A percentile compares a stretch with the other conserved stretches of the same genome.
These are phyloP conservation scores for Salinomyces thailandicus DNA, from an alignment of 2,329 filamentous ascomycete genomes.

Conservation along the genomic window DNA sequence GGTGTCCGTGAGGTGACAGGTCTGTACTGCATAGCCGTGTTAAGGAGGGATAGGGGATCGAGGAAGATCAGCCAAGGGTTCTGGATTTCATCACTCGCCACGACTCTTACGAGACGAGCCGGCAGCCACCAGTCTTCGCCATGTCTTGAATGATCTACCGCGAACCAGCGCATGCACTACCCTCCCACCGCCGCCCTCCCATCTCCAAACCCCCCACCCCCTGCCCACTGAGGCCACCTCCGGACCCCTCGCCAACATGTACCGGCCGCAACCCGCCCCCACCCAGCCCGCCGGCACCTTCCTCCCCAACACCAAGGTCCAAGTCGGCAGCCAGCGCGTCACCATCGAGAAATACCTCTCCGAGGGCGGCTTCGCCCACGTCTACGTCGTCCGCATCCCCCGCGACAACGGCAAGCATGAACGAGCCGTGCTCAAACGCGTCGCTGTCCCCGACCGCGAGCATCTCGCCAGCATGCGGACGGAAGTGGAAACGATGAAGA, in stretches of 20 bases:
- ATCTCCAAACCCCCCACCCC: not conserved
- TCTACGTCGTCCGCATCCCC: slow-evolving; percentile 86
- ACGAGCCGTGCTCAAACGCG: slow-evolving; percentile 79
- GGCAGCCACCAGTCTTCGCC: no score
- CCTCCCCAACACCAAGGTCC: slow-evolving; percentile 86
- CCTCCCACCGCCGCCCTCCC: not conserved
- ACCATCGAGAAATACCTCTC: slow-evolving; percentile 95
- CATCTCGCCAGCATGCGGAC: slow-evolving; percentile 91
- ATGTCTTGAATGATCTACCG: no score
- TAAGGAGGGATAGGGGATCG: no score
- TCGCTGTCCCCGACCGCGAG: slow-evolving; percentile 93
- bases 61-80: no score
- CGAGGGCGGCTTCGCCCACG: slow-evolving; percentile 95
- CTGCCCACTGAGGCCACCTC: not conserved
- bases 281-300: slow-evolving; percentile 57
- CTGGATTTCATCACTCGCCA: no score
- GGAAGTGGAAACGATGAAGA: slow-evolving; percentile 99
- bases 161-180: not conserved
- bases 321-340: slow-evolving; percentile 84
- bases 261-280: not conserved
- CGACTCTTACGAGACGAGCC: not conserved
- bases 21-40: no score
- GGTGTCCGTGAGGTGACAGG: no score
- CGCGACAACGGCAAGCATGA: slow-evolving; percentile 67
- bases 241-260: not conserved